phyloP scores from a whole-genome alignment of 768 basidiomycete genomes.

The Candolleomyces aberdarensis region DNA sequence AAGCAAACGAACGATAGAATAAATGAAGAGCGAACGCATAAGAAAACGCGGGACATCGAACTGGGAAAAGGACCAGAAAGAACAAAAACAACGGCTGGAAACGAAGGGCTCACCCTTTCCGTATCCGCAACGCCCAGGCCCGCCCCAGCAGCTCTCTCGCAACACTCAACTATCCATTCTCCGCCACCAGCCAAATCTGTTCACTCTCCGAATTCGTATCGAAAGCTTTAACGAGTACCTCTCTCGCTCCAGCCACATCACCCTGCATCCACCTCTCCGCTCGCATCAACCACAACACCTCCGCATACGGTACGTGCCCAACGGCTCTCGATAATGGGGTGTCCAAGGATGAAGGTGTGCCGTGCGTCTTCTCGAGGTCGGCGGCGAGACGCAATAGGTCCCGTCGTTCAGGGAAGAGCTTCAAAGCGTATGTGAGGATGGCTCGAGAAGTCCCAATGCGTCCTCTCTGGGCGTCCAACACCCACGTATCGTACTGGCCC shows the following conservation, averaged over 20 bases:
- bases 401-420: conserved; percentile 84
- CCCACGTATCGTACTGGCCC: conserved; percentile 86
- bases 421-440: conserved; percentile 85
- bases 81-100: background rate
- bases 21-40: background rate
- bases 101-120: conserved; percentile 59
- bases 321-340: conserved; percentile 81
- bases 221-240: conserved; percentile 87
- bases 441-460: conserved; percentile 83
- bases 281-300: conserved; percentile 96
- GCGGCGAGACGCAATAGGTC: conserved; percentile 88
- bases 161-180: conserved; percentile 86
- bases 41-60: background rate
- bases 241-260: conserved; percentile 87
- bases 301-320: conserved; percentile 89
- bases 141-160: conserved; percentile 85
- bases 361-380: conserved; percentile 89
- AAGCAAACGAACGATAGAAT: too few species aligned
- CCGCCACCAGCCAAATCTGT: conserved; percentile 96
- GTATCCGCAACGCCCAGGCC: conserved; percentile 89
- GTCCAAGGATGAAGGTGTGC: conserved; percentile 78
- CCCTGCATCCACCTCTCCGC: conserved; percentile 93
- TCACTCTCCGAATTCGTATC: conserved; percentile 95
- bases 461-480: conserved; percentile 85
- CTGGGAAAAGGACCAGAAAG: background rate